These are phyloP conservation scores for Tillandsia leiboldiana DNA, from an alignment of 176 grass and related monocot species.

Conservation along the genomic window DNA sequence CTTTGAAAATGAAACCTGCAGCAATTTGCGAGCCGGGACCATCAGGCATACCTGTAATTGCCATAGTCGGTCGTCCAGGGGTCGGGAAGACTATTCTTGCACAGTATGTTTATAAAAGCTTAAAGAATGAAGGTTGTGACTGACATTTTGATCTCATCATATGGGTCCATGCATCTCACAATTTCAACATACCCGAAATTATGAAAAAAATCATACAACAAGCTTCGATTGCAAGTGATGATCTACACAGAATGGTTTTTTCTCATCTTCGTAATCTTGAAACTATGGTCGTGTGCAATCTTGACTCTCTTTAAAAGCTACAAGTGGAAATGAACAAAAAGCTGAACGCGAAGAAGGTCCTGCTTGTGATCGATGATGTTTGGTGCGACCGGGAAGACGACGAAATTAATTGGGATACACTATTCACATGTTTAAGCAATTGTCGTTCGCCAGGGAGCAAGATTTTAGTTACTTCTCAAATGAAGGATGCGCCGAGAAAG, in stretches of 20 bases:
- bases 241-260: not conserved
- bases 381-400: not conserved
- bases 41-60: not conserved
- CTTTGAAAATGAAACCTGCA: not conserved
- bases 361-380: conserved; percentile 31
- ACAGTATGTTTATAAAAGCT: not conserved
- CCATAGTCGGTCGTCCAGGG: not conserved
- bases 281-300: not conserved
- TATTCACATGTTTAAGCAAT: not conserved
- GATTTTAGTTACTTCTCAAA: conserved; percentile 9
- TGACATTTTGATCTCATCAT: not conserved
- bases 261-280: not conserved
- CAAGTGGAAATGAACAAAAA: not conserved
- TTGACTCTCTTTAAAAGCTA: not conserved
- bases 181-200: not conserved
- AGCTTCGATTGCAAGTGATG: too few species aligned
- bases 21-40: not conserved
- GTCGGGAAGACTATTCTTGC: not conserved
- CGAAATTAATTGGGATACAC: not conserved
- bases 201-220: not conserved
- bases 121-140: not conserved
- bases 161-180: not conserved
- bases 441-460: not conserved
- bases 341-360: not conserved
- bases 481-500: not conserved